These are phyloP conservation scores for Diplodia mutila DNA, from an alignment of 2,329 filamentous ascomycete genomes.

Conservation along the genomic window DNA sequence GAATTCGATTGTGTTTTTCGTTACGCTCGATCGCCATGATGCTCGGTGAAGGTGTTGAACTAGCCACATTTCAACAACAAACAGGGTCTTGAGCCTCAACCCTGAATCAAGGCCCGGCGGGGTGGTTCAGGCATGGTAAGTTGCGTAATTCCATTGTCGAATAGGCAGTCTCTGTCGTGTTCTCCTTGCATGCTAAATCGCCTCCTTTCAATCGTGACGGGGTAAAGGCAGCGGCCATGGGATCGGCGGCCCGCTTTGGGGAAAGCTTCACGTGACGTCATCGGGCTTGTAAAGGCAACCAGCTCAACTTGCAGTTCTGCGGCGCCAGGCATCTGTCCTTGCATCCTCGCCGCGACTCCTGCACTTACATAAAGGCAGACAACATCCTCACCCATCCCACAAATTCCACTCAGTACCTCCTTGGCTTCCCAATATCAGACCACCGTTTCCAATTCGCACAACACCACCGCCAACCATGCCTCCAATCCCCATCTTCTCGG, in stretches of 20 bases:
- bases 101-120: neutral
- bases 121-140: neutral
- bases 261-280: conserved; percentile 26
- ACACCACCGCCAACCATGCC: conserved; percentile 44
- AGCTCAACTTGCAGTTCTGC: conserved; percentile 13
- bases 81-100: neutral
- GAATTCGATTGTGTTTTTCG: conserved; percentile 38
- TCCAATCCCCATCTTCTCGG: conserved; percentile 51
- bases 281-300: conserved; percentile 12
- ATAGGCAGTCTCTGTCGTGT: neutral
- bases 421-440: neutral
- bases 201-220: neutral
- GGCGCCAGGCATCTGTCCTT: conserved; percentile 1
- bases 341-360: neutral
- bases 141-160: neutral
- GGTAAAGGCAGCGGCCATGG: neutral
- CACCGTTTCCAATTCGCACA: neutral
- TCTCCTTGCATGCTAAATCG: neutral
- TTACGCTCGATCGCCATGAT: neutral
- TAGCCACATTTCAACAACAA: neutral
- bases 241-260: neutral
- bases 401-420: neutral
- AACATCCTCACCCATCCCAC: neutral
- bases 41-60: neutral
- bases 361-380: conserved; percentile 2